Evolutionary conservation across 2,329 filamentous ascomycete species (phyloP), one percentile per base, ranked within the genome.

Genomic region (Stagonosporopsis cucurbitacearum): DNA sequence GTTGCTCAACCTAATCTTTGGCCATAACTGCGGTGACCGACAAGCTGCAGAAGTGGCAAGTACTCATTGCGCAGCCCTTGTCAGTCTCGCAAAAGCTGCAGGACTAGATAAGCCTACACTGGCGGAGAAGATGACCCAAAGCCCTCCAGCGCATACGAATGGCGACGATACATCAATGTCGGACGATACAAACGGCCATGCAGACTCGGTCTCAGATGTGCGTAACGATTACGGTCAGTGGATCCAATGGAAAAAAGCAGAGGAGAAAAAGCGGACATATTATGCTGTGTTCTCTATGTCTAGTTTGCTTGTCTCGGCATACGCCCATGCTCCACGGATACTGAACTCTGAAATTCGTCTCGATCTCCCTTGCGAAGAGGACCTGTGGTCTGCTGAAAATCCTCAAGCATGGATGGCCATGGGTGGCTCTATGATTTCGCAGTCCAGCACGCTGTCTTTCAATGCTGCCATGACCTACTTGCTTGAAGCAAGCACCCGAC

Each of bases 1-100:
- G 94, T 81, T 98, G 8, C 82, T 99, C 46, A 98, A 96, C 71
- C 91, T 98, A 33, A 90, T 97, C 15, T 98, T 96, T 72, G 94
- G 94, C 13, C 91, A 97, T 75, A 96, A 96, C 64, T 96, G 92
- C 72, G 92, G 91, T 33, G 94, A 98, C 73, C 94, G 96, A 78
- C 88, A 87, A 50, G 90, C 92, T 20, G 92, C 91, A 57, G 92
- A 97, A 72, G 96, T 96, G 68, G 94, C 94, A 1, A 93, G 89
- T 60, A 96, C 91, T 1, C 94, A 98, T 72, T 96, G 91, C 72
- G 91, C 92, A 7, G 91, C 93, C 19, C 80, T 99, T 37, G 92
- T 97, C 49, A 96, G 92, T 72, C 85, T 99, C 47, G 92, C 94
- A 4, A 89, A 93, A 70, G 91, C 92, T 30, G 92, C 94, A n/a